A percentile compares a stretch with the other conserved stretches of the same genome.
These are phyloP conservation scores for Russula lepida DNA, from an alignment of 768 basidiomycete genomes.

Conservation along the genomic window DNA sequence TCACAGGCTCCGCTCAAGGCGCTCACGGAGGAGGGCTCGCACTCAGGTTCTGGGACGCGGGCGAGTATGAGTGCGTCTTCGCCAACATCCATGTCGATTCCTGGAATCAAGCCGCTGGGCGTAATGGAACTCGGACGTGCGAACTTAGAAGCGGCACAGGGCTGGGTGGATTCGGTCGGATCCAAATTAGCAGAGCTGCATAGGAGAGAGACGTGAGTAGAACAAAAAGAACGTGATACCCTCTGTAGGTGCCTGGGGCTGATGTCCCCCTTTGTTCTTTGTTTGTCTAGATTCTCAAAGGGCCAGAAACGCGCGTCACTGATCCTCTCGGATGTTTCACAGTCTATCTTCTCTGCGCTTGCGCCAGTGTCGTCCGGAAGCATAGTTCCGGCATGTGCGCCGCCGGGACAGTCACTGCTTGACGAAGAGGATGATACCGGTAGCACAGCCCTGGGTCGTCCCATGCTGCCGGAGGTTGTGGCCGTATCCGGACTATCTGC, in stretches of 20 bases:
- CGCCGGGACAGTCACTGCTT: slow-evolving; percentile 9
- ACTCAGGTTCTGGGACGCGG: slow-evolving; percentile 14
- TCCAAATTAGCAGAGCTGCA: slow-evolving; percentile 46
- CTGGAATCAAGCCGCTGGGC: slow-evolving; percentile 31
- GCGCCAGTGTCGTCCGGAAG: slow-evolving; percentile 21
- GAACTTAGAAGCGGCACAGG: slow-evolving; percentile 27
- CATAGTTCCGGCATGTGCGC: slow-evolving; percentile 18
- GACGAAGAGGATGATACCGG: slow-evolving; percentile 11
- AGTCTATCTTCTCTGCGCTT: slow-evolving; percentile 37
- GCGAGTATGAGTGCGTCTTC: slow-evolving; percentile 24
- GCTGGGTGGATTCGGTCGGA: slow-evolving; percentile 44
- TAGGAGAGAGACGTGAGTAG: slow-evolving; percentile 44
- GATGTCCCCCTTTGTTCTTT: not conserved
- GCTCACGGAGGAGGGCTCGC: slow-evolving; percentile 9
- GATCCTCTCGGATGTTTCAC: slow-evolving; percentile 57
- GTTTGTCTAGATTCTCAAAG: slow-evolving; percentile 46
- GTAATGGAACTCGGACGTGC: slow-evolving; percentile 22
- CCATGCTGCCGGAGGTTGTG: slow-evolving; percentile 1
- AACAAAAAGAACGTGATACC: not conserved
- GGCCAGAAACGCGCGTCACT: slow-evolving; percentile 61
- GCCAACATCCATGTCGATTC: slow-evolving; percentile 35
- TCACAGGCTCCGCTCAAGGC: slow-evolving; percentile 16
- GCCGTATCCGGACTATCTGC: not conserved
- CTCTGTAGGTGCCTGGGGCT: not conserved
- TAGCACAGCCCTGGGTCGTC: not conserved